Evolutionary conservation across 352 stramenopile genomes (phyloP).

Genomic region (Pythium phragmitis): DNA sequence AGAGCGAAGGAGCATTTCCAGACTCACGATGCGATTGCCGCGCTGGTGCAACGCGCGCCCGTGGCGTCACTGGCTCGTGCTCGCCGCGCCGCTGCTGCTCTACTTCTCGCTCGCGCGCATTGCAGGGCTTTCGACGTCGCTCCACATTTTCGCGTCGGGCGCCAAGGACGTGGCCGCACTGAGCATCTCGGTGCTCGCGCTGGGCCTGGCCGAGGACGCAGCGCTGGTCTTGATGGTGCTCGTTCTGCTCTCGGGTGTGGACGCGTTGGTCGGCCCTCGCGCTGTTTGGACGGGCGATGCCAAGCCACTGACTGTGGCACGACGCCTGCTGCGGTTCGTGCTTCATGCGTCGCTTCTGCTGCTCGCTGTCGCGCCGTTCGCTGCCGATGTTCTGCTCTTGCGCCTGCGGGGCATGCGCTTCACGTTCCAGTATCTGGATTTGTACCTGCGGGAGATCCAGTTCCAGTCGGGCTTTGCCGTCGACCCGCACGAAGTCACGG

Average conservation of each 20-base stretch:
- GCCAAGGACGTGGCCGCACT: background rate
- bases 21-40: background rate
- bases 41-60: slow-evolving; percentile 4
- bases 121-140: slow-evolving; percentile 6
- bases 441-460: slow-evolving; percentile 19
- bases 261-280: slow-evolving; percentile 6
- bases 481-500: background rate
- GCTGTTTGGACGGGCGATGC: background rate
- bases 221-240: slow-evolving; percentile 15
- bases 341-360: slow-evolving; percentile 23
- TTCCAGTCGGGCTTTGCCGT: background rate
- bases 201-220: slow-evolving; percentile 11
- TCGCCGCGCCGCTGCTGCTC: slow-evolving; percentile 6
- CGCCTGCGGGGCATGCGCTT: slow-evolving; percentile 23
- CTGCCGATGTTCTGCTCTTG: slow-evolving; percentile 19
- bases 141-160: slow-evolving; percentile 7
- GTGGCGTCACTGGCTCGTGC: slow-evolving; percentile 15
- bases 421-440: slow-evolving; percentile 22
- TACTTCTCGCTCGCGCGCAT: slow-evolving; percentile 15
- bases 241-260: slow-evolving; percentile 10
- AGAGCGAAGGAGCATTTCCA: too few species aligned
- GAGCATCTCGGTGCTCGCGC: background rate
- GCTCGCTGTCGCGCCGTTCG: slow-evolving; percentile 19
- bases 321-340: slow-evolving; percentile 37
- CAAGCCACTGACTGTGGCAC: background rate